Base-by-base conservation (phyloP, 805 yeast species). In the Starmerella khaoyaiensis region DNA sequence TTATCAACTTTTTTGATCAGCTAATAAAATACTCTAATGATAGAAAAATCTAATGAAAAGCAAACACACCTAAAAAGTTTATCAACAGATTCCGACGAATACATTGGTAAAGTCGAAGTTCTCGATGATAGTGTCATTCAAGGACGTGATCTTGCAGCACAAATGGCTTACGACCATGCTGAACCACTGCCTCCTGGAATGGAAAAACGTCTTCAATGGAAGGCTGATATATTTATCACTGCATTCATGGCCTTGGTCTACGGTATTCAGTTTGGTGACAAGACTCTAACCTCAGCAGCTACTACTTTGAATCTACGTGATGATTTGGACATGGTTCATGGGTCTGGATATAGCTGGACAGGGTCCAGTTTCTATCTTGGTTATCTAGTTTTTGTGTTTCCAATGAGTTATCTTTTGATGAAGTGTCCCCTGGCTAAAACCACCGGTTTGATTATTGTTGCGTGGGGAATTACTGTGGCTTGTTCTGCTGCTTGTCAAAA, bases 281-380 rank as follows among this genome's bases (percentile, higher is more conserved):
- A 42, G 30, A 39, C 40, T 4, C 12, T 40, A 10, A 34, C 35
- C 15, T 31, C 36, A 9, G 34, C 33, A 4, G 36, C 29, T 5
- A 28, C 28, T 3, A 20, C 28, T 2, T 16, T 40, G 33, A 21
- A 16, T 4, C 25, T 40, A 16, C 24, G 27, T 6, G 17, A 21
- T 15, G 38, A 33, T 11, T 27, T 40, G 21, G 15, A 22, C 14
- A 26, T 40, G 32, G 8, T 28, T 17, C 28, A 17, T 10, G 32
- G 35, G 3, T 27, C 37, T 2, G 40, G 37, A 18, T 51, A 48
- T 27, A 29, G 41, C 32, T 69, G 77, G 74, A 56, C 66, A 14
- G 70, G 74, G 12, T 63, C 76, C 1, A 64, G 70, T 5, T 73
- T 73, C 47, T 74, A 72, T 50, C 51, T 76, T 27, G 84, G 83